Evolutionary conservation across 192 early-diverging fungal genomes (phyloP).

Genomic region (Podochytrium sp.): DNA sequence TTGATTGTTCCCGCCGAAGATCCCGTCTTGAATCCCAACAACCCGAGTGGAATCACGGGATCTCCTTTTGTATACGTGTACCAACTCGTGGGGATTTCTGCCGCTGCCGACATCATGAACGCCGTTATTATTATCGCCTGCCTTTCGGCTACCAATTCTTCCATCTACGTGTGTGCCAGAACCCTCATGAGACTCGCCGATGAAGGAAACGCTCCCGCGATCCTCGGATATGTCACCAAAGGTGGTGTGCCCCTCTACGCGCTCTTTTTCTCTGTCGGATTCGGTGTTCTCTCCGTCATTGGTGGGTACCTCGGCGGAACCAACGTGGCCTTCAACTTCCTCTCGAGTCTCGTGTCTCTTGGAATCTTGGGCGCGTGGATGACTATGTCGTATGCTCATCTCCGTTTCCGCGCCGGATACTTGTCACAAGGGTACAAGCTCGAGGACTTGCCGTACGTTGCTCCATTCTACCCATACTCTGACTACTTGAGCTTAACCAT

Average conservation of each 20-base stretch:
- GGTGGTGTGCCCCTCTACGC: slow-evolving; percentile 69
- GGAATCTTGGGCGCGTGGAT: slow-evolving; percentile 12
- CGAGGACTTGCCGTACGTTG: slow-evolving; percentile 7
- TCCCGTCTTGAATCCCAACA: slow-evolving; percentile 63
- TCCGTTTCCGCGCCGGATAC: slow-evolving; percentile 12
- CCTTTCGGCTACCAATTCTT: slow-evolving; percentile 76
- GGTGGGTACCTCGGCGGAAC: slow-evolving; percentile 50
- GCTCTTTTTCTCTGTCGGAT: slow-evolving; percentile 49
- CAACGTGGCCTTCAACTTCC: slow-evolving; percentile 46
- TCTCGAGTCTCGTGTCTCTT: slow-evolving; percentile 28
- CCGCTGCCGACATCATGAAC: slow-evolving; percentile 70
- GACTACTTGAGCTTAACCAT: background rate
- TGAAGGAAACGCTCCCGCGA: slow-evolving; percentile 64
- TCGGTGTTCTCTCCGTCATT: slow-evolving; percentile 64
- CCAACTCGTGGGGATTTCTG: slow-evolving; percentile 53
- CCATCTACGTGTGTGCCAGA: slow-evolving; percentile 70
- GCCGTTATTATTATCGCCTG: slow-evolving; percentile 71
- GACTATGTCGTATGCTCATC: slow-evolving; percentile 2
- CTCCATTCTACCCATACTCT: slow-evolving; percentile 12
- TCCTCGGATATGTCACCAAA: slow-evolving; percentile 49
- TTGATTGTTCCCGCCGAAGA: slow-evolving; percentile 75
- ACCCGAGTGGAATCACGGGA: slow-evolving; percentile 50
- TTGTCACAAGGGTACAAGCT: background rate
- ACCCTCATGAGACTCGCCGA: slow-evolving; percentile 63
- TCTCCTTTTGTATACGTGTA: slow-evolving; percentile 73